Conservation (phyloP, 257 asterid genomes). For the Plantago major region DNA sequence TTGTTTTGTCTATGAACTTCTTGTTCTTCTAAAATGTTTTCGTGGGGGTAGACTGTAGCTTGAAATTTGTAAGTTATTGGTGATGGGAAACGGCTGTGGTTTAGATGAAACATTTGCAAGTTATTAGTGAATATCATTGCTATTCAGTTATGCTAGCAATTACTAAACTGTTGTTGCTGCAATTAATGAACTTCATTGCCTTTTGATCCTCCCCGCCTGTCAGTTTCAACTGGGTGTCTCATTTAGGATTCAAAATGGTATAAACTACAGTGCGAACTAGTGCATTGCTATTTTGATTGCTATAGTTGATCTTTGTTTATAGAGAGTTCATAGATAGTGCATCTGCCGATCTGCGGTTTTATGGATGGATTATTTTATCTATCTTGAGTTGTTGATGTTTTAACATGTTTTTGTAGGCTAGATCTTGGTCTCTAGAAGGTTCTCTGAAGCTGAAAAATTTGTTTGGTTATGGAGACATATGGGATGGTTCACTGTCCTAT, state of each 20-base stretch:
- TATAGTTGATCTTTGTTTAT: neutral
- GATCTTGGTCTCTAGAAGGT: conserved; percentile 79
- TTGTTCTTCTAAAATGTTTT: no score
- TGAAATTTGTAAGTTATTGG: neutral
- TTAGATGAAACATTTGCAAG: neutral
- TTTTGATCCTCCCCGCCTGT: neutral
- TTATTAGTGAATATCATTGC: no score
- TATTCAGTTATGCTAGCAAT: neutral
- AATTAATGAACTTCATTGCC: neutral
- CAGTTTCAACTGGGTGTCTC: conserved; percentile 3
- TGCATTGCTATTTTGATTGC: neutral
- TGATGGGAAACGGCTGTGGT: no score
- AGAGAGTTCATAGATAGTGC: no score
- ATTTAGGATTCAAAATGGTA: conserved; percentile 1
- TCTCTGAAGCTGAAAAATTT: conserved; percentile 69
- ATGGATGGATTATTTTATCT: neutral
- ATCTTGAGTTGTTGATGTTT: conserved; percentile 26
- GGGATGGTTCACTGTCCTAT: conserved; percentile 87
- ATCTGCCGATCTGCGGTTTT: neutral
- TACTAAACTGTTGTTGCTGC: neutral
- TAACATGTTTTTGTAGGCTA: conserved; percentile 52
- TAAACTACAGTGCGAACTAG: neutral
- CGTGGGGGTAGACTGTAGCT: neutral
- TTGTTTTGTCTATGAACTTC: no score
- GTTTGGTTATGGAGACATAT: conserved; percentile 89